These are phyloP conservation scores for Xylaria venustula DNA, from an alignment of 495 filamentous ascomycete species.

Conservation along the genomic window DNA sequence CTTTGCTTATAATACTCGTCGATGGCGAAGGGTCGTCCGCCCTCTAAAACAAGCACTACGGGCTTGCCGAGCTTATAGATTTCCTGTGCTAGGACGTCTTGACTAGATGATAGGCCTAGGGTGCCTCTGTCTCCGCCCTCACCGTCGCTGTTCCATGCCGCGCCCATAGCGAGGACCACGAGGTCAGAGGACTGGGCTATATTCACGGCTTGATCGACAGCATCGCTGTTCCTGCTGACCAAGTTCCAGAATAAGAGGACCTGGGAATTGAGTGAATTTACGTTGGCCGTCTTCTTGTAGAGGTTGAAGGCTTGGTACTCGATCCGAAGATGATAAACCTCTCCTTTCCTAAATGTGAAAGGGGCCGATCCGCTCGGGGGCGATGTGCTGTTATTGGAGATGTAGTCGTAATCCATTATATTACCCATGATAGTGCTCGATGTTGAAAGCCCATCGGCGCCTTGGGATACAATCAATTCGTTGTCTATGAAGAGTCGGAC, in stretches of 20 bases:
- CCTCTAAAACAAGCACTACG: constrained; percentile 41
- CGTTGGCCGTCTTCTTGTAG: constrained; percentile 39
- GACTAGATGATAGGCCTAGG: constrained; percentile 33
- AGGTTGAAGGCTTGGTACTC: constrained; percentile 47
- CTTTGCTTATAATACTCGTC: constrained; percentile 39
- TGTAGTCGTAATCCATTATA: constrained; percentile 30
- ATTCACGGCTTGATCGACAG: constrained; percentile 33
- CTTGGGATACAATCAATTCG: constrained; percentile 16
- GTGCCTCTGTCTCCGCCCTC: constrained; percentile 44
- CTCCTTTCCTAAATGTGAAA: constrained; percentile 37
- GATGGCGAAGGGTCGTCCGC: constrained; percentile 43
- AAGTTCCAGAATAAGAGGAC: constrained; percentile 48
- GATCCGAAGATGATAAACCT: constrained; percentile 37
- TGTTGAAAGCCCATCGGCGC: constrained; percentile 18
- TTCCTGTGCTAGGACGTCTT: constrained; percentile 32
- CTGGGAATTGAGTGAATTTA: constrained; percentile 43
- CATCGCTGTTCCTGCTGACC: constrained; percentile 33
- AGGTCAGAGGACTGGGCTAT: constrained; percentile 37
- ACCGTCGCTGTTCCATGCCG: constrained; percentile 45
- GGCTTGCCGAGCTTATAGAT: constrained; percentile 41
- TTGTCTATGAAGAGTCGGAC: constrained; percentile 37
- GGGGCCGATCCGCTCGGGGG: constrained; percentile 34
- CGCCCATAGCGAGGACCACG: constrained; percentile 41
- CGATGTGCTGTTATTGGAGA: constrained; percentile 23
- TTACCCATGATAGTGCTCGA: constrained; percentile 30